Evolutionary conservation across 2,329 filamentous ascomycete genomes (phyloP).

Genomic region (Exserohilum turcica): DNA sequence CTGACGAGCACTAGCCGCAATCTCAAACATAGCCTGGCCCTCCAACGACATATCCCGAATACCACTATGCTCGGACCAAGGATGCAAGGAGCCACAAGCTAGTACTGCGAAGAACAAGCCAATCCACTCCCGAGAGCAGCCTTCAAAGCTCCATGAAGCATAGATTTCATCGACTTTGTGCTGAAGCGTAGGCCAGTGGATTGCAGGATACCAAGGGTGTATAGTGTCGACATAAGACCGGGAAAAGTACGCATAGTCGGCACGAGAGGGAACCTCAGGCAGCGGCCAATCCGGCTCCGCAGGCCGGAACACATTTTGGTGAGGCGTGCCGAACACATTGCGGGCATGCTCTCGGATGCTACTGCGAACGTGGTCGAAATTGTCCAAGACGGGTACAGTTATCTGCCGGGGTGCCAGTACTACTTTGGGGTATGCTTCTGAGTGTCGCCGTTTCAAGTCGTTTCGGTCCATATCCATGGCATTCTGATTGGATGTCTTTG

Average conservation of each 20-base stretch:
- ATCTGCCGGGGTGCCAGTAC: constrained; percentile 51
- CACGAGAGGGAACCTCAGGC: constrained; percentile 71
- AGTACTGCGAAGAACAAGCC: constrained; percentile 83
- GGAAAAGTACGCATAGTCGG: constrained; percentile 73
- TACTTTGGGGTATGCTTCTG: constrained; percentile 16
- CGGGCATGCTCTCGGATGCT: constrained; percentile 76
- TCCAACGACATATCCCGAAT: constrained; percentile 59
- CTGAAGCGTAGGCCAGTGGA: constrained; percentile 87
- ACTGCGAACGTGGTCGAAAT: constrained; percentile 71
- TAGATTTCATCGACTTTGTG: constrained; percentile 79
- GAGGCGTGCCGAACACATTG: constrained; percentile 80
- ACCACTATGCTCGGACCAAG: constrained; percentile 60
- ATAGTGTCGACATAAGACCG: constrained; percentile 75
- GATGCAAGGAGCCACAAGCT: constrained; percentile 80
- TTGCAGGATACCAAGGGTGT: constrained; percentile 80
- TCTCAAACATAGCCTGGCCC: constrained; percentile 71
- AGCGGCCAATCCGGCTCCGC: constrained; percentile 53
- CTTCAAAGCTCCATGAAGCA: constrained; percentile 63
- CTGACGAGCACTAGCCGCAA: constrained; percentile 71
- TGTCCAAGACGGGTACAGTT: constrained; percentile 65
- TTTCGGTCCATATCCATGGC: constrained; percentile 50
- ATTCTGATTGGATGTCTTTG: constrained; percentile 62
- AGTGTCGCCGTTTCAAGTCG: constrained; percentile 54
- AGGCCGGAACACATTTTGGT: constrained; percentile 58
- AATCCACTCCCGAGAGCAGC: constrained; percentile 71